phyloP scores from a whole-genome alignment of 768 basidiomycete genomes.

The Tremella fuciformis region DNA sequence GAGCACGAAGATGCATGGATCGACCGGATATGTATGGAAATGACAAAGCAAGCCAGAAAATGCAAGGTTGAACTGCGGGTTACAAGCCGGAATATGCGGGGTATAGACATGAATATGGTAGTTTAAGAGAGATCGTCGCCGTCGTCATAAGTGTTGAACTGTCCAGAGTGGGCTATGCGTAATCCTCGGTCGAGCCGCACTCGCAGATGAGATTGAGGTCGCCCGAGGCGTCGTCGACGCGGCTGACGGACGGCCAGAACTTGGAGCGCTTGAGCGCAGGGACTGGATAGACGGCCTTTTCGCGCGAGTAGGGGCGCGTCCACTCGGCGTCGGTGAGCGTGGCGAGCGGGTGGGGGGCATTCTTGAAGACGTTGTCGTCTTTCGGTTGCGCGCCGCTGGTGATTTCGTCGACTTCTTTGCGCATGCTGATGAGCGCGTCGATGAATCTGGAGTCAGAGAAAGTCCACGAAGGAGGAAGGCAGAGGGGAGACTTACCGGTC shows the following conservation, averaged over 20 bases:
- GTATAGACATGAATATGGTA: slow-evolving; percentile 14
- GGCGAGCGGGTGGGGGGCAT: slow-evolving; percentile 86
- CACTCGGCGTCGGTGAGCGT: slow-evolving; percentile 74
- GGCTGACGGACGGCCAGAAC: slow-evolving; percentile 92
- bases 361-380: slow-evolving; percentile 87
- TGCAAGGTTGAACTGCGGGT: slow-evolving; percentile 27
- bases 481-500: slow-evolving; percentile 58
- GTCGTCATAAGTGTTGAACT: slow-evolving; percentile 73
- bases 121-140: slow-evolving; percentile 59
- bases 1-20: too few species aligned
- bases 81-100: neutral
- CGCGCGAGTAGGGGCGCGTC: slow-evolving; percentile 81
- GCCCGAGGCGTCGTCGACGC: slow-evolving; percentile 93
- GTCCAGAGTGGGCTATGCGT: slow-evolving; percentile 36
- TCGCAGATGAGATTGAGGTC: slow-evolving; percentile 73
- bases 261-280: slow-evolving; percentile 80
- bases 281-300: slow-evolving; percentile 85
- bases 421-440: slow-evolving; percentile 96
- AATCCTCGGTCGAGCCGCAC: slow-evolving; percentile 53
- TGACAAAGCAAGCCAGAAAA: neutral
- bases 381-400: slow-evolving; percentile 79
- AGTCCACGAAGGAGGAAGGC: too few species aligned
- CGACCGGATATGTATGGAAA: too few species aligned
- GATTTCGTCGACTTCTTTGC: slow-evolving; percentile 84
- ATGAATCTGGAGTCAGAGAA: slow-evolving; percentile 61